Percentiles rank a stretch among this genome's conserved stretches.
phyloP scores from a whole-genome alignment of 2,329 filamentous ascomycete genomes.

The Neurospora sp. region DNA sequence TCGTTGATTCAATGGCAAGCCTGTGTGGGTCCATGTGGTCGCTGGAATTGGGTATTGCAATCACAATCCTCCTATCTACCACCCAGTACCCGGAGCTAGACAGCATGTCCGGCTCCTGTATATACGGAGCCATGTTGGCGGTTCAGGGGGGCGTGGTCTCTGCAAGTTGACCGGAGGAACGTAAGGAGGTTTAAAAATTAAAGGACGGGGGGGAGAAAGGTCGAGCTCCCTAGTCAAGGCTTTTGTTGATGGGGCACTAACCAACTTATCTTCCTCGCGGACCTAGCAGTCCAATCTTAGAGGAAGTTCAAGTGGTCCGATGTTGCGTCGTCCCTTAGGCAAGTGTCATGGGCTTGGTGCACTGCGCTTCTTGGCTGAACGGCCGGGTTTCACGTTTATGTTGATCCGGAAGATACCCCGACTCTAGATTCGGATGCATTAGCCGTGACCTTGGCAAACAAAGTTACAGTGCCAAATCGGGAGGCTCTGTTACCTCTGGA shows the following conservation, averaged over 20 bases:
- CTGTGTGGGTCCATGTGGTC: background rate
- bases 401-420: background rate
- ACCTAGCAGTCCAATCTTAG: background rate
- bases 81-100: background rate
- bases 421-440: background rate
- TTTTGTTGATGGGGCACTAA: background rate
- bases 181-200: background rate
- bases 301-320: background rate
- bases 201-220: background rate
- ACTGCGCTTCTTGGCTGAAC: background rate
- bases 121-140: background rate
- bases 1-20: background rate
- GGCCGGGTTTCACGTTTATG: background rate
- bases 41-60: background rate
- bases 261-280: background rate
- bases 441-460: background rate
- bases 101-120: background rate
- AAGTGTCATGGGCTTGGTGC: background rate
- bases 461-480: background rate
- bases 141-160: background rate
- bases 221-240: background rate
- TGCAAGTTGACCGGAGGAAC: background rate
- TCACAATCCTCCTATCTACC: background rate
- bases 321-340: background rate
- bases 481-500: background rate